Percentiles rank a stretch among this genome's conserved stretches.
phyloP scores from a whole-genome alignment of 805 yeast species.

The Hanseniaspora osmophila region DNA sequence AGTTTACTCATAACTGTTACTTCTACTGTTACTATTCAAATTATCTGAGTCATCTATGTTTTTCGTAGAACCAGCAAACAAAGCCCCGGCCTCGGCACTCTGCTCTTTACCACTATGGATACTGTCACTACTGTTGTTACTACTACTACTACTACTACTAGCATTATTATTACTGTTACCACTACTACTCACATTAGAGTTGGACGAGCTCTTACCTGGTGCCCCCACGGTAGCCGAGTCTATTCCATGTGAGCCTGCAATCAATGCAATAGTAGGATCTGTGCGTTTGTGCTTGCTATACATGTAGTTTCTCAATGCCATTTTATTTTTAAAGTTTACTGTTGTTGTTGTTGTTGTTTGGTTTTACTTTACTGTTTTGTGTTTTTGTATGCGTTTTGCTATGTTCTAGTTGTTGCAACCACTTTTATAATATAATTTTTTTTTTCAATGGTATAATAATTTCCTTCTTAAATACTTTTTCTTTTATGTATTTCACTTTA shows the following conservation, averaged over 20 bases:
- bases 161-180: background rate
- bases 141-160: background rate
- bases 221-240: background rate
- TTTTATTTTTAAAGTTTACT: background rate
- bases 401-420: too few species aligned
- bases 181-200: background rate
- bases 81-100: background rate
- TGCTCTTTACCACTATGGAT: background rate
- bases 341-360: background rate
- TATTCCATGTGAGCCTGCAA: background rate
- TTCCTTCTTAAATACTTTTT: too few species aligned
- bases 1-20: background rate
- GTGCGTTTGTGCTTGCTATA: conserved; percentile 5
- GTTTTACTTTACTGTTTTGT: background rate
- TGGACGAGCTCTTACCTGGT: background rate
- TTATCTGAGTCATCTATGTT: background rate
- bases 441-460: too few species aligned
- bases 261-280: conserved; percentile 3
- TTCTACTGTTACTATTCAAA: background rate
- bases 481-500: too few species aligned
- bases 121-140: background rate
- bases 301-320: conserved; percentile 7
- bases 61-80: background rate
- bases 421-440: too few species aligned
- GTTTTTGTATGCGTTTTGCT: background rate